phyloP scores from a whole-genome alignment of 257 asterid genomes.

The Vinca minor region DNA sequence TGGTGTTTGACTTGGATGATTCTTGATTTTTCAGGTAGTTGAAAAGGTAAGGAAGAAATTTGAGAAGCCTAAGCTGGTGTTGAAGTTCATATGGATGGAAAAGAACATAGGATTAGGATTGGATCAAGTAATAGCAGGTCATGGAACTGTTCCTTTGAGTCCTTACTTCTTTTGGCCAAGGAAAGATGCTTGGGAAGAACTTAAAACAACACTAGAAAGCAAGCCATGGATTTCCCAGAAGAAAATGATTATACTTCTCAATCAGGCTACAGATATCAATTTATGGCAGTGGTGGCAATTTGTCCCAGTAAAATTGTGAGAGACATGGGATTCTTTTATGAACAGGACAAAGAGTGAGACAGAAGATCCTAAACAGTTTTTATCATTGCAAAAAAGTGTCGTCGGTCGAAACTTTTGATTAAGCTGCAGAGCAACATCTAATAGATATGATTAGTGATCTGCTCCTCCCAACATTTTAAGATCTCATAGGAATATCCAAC shows the following conservation, averaged over 20 bases:
- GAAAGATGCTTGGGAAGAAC: slow-evolving; percentile 54
- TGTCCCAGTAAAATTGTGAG: slow-evolving; percentile 18
- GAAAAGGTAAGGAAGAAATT: slow-evolving; percentile 19
- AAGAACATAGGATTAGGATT: slow-evolving; percentile 40
- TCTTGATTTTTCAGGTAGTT: slow-evolving; percentile 23
- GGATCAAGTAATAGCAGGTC: slow-evolving; percentile 37
- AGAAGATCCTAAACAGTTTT: too few relatives aligned
- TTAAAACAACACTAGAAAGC: slow-evolving; percentile 35
- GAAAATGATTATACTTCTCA: slow-evolving; percentile 44
- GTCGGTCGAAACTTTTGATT: too few relatives aligned
- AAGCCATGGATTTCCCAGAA: slow-evolving; percentile 49
- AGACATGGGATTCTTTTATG: not conserved
- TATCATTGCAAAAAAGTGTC: too few relatives aligned
- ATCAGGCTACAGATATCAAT: slow-evolving; percentile 50
- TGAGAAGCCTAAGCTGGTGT: slow-evolving; percentile 34
- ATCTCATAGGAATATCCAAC: too few relatives aligned
- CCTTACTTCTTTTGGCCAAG: slow-evolving; percentile 51
- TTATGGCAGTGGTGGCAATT: slow-evolving; percentile 51
- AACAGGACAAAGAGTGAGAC: not conserved
- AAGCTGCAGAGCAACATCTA: too few relatives aligned
- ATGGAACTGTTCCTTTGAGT: slow-evolving; percentile 38
- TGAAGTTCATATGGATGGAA: slow-evolving; percentile 55
- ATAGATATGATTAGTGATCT: too few relatives aligned
- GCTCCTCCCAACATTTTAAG: too few relatives aligned
- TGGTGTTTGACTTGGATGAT: not conserved